Percentiles rank a stretch among this genome's conserved stretches.
These are phyloP conservation scores for Paramecium sexaurelia DNA, from an alignment of 73 alveolate species.

Conservation along the genomic window DNA sequence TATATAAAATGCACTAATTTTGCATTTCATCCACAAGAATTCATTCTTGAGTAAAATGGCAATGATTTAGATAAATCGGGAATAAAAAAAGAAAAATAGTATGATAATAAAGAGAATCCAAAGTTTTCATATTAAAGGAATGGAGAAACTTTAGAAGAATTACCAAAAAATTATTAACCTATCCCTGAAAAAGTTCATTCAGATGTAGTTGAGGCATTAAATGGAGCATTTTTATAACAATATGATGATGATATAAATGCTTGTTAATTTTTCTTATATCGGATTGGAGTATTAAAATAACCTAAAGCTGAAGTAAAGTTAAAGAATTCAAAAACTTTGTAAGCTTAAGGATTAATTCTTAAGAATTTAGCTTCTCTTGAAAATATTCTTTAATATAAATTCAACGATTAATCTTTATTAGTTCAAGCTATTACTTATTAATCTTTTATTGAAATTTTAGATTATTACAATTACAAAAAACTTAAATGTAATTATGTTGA, in stretches of 20 bases:
- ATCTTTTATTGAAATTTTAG: not conserved
- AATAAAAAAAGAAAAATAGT: not conserved
- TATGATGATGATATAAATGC: not conserved
- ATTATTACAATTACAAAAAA: not conserved
- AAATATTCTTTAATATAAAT: slow-evolving; percentile 1
- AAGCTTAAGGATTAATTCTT: not conserved
- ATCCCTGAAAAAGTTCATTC: slow-evolving; percentile 56
- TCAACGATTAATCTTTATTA: not conserved
- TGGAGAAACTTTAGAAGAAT: not conserved
- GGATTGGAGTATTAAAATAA: not conserved
- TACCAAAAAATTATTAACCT: slow-evolving; percentile 24
- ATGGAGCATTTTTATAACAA: slow-evolving; percentile 9
- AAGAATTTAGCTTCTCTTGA: not conserved
- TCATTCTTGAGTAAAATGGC: not conserved
- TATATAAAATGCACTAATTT: not conserved
- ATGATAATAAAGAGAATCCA: not conserved
- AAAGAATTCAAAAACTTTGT: not conserved
- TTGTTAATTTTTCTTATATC: not conserved
- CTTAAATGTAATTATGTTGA: not conserved
- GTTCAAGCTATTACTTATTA: not conserved
- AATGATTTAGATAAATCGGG: not conserved
- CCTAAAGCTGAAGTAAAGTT: not conserved
- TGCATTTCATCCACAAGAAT: not conserved
- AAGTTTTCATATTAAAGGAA: not conserved
- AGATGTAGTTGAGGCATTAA: slow-evolving; percentile 44